A percentile compares a stretch with the other conserved stretches of the same genome.
phyloP scores from a whole-genome alignment of 441 rosid genomes.

The Arabidopsis lyrata region DNA sequence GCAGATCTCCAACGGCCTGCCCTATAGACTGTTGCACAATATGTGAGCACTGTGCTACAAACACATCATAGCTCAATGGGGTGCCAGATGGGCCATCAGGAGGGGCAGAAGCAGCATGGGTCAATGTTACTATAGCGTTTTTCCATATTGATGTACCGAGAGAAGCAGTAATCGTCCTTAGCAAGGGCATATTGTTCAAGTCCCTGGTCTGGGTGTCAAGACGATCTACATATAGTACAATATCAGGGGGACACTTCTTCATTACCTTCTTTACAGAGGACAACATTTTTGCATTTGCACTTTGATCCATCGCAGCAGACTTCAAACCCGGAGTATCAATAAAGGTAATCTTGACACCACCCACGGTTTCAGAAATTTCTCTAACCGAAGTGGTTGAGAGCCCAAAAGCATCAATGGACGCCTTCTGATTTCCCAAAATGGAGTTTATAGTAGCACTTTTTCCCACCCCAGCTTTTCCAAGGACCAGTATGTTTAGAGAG shows the following conservation, averaged over 20 bases:
- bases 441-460: slow-evolving; percentile 95
- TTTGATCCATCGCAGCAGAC: slow-evolving; percentile 81
- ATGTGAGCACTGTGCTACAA: slow-evolving; percentile 92
- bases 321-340: slow-evolving; percentile 88
- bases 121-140: slow-evolving; percentile 78
- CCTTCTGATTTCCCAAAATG: slow-evolving; percentile 76
- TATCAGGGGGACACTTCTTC: slow-evolving; percentile 82
- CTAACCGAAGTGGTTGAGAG: slow-evolving; percentile 71
- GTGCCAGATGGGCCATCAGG: slow-evolving; percentile 93
- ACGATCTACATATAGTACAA: slow-evolving; percentile 89
- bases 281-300: slow-evolving; percentile 64
- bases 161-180: slow-evolving; percentile 65
- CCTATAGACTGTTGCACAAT: slow-evolving; percentile 91
- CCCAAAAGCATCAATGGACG: slow-evolving; percentile 75
- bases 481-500: slow-evolving; percentile 79
- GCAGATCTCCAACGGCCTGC: slow-evolving; percentile 91
- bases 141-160: slow-evolving; percentile 89
- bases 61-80: slow-evolving; percentile 90
- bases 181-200: slow-evolving; percentile 79
- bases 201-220: slow-evolving; percentile 85
- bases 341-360: slow-evolving; percentile 74
- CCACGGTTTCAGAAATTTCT: slow-evolving; percentile 71
- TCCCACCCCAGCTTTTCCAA: slow-evolving; percentile 96
- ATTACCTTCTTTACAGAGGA: slow-evolving; percentile 68
- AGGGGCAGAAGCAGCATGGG: slow-evolving; percentile 97